These are phyloP conservation scores for Madurella fahalii DNA, from an alignment of 2,329 filamentous ascomycete species.

Conservation along the genomic window DNA sequence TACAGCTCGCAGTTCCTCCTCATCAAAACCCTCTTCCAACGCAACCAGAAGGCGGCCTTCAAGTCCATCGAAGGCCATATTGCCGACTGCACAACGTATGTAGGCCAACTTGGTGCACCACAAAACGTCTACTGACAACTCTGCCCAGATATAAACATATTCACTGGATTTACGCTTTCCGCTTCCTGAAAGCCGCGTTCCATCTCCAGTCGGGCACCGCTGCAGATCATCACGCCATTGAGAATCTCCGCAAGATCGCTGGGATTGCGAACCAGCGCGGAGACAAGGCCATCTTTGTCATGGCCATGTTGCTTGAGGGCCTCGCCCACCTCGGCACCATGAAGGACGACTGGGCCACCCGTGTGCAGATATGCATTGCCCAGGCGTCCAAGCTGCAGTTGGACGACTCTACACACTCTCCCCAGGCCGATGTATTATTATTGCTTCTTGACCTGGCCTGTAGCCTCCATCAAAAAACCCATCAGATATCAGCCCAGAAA, in stretches of 20 bases:
- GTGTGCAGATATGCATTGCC: slow-evolving; percentile 70
- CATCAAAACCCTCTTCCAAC: slow-evolving; percentile 65
- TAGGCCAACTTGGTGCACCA: slow-evolving; percentile 34
- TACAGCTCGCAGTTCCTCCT: slow-evolving; percentile 74
- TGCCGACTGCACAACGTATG: slow-evolving; percentile 60
- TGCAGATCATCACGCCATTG: slow-evolving; percentile 60
- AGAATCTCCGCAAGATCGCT: slow-evolving; percentile 64
- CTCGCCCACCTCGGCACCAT: slow-evolving; percentile 63
- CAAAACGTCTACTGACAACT: slow-evolving; percentile 20
- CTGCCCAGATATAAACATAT: slow-evolving; percentile 56
- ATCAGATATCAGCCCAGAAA: slow-evolving; percentile 55
- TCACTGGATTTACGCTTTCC: slow-evolving; percentile 73
- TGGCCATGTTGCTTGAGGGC: slow-evolving; percentile 65
- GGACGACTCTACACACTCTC: slow-evolving; percentile 57
- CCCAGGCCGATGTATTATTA: slow-evolving; percentile 62
- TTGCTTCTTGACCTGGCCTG: slow-evolving; percentile 68
- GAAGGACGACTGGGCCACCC: slow-evolving; percentile 62
- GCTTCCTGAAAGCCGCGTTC: slow-evolving; percentile 67
- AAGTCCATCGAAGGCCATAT: slow-evolving; percentile 68
- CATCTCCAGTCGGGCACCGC: slow-evolving; percentile 58
- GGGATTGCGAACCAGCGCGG: slow-evolving; percentile 55
- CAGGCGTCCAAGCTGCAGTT: slow-evolving; percentile 68
- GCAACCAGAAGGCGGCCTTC: slow-evolving; percentile 67
- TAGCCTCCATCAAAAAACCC: slow-evolving; percentile 60
- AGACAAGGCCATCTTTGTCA: slow-evolving; percentile 61